A percentile compares a stretch with the other conserved stretches of the same genome.
Conservation (phyloP, 2,329 filamentous ascomycete species). For the Microsporum ferrugineum region DNA sequence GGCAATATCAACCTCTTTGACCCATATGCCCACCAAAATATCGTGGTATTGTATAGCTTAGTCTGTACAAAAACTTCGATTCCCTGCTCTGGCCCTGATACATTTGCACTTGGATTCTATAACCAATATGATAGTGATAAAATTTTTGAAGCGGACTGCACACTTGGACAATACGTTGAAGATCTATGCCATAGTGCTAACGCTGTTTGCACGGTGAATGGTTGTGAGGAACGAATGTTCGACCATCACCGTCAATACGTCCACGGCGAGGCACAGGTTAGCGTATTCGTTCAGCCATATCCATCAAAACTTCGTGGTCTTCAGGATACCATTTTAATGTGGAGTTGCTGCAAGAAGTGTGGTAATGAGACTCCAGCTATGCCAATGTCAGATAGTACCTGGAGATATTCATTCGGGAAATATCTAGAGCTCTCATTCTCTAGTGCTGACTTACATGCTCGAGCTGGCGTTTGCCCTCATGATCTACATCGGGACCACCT, state of each 20-base stretch:
- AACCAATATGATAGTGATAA: constrained; percentile 66
- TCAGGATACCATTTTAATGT: constrained; percentile 80
- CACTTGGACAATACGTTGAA: constrained; percentile 88
- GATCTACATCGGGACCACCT: constrained; percentile 88
- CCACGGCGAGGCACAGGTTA: constrained; percentile 87
- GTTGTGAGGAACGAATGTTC: constrained; percentile 77
- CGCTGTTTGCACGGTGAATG: constrained; percentile 67
- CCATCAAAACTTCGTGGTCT: constrained; percentile 53
- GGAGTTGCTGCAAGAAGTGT: constrained; percentile 91
- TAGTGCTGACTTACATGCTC: constrained; percentile 67
- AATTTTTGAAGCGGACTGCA: constrained; percentile 73
- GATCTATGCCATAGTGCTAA: constrained; percentile 69
- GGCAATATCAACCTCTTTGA: constrained; percentile 85
- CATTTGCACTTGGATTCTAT: constrained; percentile 88
- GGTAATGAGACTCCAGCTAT: constrained; percentile 79
- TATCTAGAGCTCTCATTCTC: constrained; percentile 97
- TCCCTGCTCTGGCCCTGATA: constrained; percentile 78
- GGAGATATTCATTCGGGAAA: constrained; percentile 97
- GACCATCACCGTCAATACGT: constrained; percentile 96
- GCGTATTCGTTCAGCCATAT: constrained; percentile 73
- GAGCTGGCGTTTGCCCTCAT: constrained; percentile 71
- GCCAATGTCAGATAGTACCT: constrained; percentile 85
- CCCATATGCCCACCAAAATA: constrained; percentile 90
- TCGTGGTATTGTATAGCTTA: constrained; percentile 84
- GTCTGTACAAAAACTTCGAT: constrained; percentile 91